phyloP scores from a whole-genome alignment of 2,329 filamentous ascomycete species.

The Metarhizium brunneum region DNA sequence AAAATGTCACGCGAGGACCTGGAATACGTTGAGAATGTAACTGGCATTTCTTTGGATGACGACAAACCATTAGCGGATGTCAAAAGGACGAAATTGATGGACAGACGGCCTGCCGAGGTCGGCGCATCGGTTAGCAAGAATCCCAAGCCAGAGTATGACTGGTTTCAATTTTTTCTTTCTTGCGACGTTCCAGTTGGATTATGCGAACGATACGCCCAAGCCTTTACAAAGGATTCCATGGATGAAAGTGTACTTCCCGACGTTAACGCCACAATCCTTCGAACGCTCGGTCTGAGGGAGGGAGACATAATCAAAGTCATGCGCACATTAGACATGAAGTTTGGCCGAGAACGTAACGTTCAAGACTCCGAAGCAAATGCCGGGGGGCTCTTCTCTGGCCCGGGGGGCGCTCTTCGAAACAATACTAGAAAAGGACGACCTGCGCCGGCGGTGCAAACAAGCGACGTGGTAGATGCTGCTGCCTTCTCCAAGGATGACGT shows the following conservation, averaged over 20 bases:
- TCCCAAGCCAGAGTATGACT: conserved; percentile 76
- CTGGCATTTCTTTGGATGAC: conserved; percentile 85
- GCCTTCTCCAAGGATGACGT: conserved; percentile 59
- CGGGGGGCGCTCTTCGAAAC: conserved; percentile 83
- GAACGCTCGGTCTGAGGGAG: conserved; percentile 87
- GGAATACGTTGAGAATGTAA: conserved; percentile 83
- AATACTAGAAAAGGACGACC: conserved; percentile 91
- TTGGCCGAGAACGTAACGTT: conserved; percentile 48
- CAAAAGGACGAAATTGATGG: conserved; percentile 39
- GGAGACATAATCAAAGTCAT: conserved; percentile 95
- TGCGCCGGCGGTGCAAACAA: conserved; percentile 75
- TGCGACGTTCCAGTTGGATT: conserved; percentile 88
- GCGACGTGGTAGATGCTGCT: conserved; percentile 78
- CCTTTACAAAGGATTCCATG: conserved; percentile 88
- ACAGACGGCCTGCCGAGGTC: conserved; percentile 26
- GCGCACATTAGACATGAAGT: conserved; percentile 77
- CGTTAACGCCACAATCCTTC: conserved; percentile 71
- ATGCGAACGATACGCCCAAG: conserved; percentile 87
- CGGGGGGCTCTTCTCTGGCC: conserved; percentile 78
- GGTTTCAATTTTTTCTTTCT: conserved; percentile 96
- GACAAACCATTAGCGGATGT: conserved; percentile 89
- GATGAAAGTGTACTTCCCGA: conserved; percentile 87
- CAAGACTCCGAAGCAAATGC: conserved; percentile 50
- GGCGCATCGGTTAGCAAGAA: conserved; percentile 54
- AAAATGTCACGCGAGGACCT: conserved; percentile 97